phyloP scores from a whole-genome alignment of 805 yeast species.

The Teunomyces panamensis region DNA sequence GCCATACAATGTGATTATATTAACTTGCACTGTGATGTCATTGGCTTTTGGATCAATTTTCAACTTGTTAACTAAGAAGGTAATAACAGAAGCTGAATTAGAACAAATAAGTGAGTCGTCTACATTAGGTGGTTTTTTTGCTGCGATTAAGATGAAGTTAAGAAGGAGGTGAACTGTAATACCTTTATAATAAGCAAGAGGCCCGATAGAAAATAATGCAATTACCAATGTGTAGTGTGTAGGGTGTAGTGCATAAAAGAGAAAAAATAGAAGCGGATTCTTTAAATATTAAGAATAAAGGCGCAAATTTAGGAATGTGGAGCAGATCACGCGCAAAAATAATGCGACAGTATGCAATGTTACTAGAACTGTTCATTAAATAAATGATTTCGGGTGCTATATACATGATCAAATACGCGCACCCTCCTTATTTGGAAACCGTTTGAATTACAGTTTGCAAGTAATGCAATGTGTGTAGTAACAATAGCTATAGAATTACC shows the following conservation, averaged over 20 bases:
- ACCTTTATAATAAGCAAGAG: background rate
- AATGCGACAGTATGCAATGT: too few relatives aligned
- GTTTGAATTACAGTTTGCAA: too few relatives aligned
- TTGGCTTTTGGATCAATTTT: conserved; percentile 84
- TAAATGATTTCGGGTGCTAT: too few relatives aligned
- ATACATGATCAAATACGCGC: too few relatives aligned
- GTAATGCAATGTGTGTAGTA: too few relatives aligned
- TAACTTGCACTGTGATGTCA: conserved; percentile 92
- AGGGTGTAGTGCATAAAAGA: background rate
- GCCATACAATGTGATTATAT: conserved; percentile 96
- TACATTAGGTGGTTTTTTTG: conserved; percentile 3
- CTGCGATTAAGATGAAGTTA: background rate
- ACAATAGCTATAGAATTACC: conserved; percentile 19
- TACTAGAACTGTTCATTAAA: too few relatives aligned
- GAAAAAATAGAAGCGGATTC: too few relatives aligned
- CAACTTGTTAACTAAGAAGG: conserved; percentile 70
- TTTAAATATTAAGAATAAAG: too few relatives aligned
- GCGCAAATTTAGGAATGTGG: too few relatives aligned
- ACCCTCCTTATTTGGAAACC: too few relatives aligned
- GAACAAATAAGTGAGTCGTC: conserved; percentile 27
- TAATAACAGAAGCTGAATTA: conserved; percentile 72
- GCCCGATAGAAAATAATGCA: too few relatives aligned
- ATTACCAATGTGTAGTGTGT: background rate
- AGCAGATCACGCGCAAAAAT: too few relatives aligned
- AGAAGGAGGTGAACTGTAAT: background rate